Evolutionary conservation across 345 rosid species (phyloP).

Genomic region (Trapa incisa): DNA sequence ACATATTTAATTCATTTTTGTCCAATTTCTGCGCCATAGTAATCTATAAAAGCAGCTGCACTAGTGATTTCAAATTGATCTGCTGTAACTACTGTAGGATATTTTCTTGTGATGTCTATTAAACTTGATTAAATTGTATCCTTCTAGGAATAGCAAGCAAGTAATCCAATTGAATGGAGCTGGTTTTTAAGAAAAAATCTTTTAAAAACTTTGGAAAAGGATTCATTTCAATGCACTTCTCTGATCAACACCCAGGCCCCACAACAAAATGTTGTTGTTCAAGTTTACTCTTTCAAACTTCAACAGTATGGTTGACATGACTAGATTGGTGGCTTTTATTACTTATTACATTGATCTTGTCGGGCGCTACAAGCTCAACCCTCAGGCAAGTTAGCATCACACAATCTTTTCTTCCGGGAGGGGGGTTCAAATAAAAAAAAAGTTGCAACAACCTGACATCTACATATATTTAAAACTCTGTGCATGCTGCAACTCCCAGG

Average conservation of each 20-base stretch:
- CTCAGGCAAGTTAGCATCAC: slow-evolving; percentile 48
- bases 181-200: slow-evolving; percentile 92
- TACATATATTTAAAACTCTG: slow-evolving; percentile 1
- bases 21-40: too few relatives aligned
- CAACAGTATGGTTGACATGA: slow-evolving; percentile 70
- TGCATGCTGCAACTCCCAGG: slow-evolving; percentile 74
- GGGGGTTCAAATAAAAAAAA: not conserved
- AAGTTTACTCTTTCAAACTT: slow-evolving; percentile 79
- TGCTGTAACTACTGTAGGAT: not conserved
- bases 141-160: not conserved
- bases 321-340: slow-evolving; percentile 60
- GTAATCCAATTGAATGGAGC: slow-evolving; percentile 12
- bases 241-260: slow-evolving; percentile 77
- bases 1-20: too few relatives aligned
- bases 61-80: not conserved
- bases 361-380: slow-evolving; percentile 84
- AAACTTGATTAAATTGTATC: not conserved
- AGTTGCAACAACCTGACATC: not conserved
- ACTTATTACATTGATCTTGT: slow-evolving; percentile 88
- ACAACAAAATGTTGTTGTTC: slow-evolving; percentile 74
- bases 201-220: slow-evolving; percentile 74
- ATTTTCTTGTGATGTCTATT: not conserved
- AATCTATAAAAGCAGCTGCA: too few relatives aligned
- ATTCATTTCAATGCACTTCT: slow-evolving; percentile 90
- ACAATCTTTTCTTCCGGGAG: slow-evolving; percentile 1